Conservation (phyloP, 306 rosid genomes). For the Quercus variabilis region DNA sequence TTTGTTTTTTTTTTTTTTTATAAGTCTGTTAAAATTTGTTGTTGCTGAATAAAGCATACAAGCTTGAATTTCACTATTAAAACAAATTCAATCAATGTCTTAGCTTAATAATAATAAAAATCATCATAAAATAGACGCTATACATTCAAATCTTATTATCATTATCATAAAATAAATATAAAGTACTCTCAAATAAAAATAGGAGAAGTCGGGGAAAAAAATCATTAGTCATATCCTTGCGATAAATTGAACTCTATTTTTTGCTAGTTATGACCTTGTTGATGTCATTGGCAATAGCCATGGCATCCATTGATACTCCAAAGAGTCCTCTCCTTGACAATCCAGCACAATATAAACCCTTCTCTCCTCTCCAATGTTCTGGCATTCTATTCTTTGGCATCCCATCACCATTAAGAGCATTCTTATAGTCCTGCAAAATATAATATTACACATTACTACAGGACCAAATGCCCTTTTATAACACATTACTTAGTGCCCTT, state of each 20-base stretch:
- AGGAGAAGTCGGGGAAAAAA: slow-evolving; percentile 18
- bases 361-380: slow-evolving; percentile 56
- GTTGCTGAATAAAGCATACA: no score
- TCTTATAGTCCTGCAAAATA: slow-evolving; percentile 31
- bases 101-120: no score
- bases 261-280: not conserved
- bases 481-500: not conserved
- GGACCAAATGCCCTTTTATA: no score
- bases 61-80: no score
- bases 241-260: not conserved
- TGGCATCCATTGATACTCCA: slow-evolving; percentile 53
- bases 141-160: no score
- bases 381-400: slow-evolving; percentile 43
- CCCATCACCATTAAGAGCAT: slow-evolving; percentile 37
- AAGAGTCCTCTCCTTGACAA: slow-evolving; percentile 45
- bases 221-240: not conserved
- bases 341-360: slow-evolving; percentile 58
- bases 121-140: no score
- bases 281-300: slow-evolving; percentile 39
- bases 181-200: slow-evolving; percentile 9
- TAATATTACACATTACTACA: not conserved
- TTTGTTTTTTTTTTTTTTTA: not conserved
- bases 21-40: slow-evolving; percentile 12
- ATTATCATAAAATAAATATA: no score
- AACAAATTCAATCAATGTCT: no score